These are phyloP conservation scores for Phaeosphaeriaceae sp. DNA, from an alignment of 2,329 filamentous ascomycete genomes.

Conservation along the genomic window DNA sequence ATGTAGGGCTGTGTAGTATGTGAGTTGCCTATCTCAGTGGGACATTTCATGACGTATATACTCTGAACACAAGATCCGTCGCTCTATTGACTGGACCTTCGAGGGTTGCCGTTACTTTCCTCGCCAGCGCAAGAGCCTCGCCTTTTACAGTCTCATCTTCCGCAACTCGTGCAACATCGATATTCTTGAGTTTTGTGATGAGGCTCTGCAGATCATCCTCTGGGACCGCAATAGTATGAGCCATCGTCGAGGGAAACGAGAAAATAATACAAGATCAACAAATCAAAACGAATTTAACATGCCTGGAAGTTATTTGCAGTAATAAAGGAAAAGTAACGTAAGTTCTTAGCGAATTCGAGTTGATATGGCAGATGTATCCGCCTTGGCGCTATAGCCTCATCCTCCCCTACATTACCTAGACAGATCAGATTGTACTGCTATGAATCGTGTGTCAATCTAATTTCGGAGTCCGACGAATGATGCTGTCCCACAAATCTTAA, in stretches of 20 bases:
- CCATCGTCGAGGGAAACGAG: background rate
- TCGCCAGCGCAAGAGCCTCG: background rate
- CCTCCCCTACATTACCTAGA: no score
- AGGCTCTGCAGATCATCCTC: background rate
- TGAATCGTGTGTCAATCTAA: no score
- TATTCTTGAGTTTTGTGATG: background rate
- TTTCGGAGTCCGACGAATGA: no score
- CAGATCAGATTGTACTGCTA: no score
- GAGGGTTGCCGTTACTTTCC: slow-evolving; percentile 6
- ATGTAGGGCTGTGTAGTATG: slow-evolving; percentile 1
- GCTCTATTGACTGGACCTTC: slow-evolving; percentile 14
- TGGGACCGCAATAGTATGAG: background rate
- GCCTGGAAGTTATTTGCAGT: background rate
- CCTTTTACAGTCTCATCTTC: background rate
- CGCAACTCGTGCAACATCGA: background rate
- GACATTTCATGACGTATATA: background rate
- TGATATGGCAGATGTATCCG: no score
- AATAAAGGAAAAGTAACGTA: background rate
- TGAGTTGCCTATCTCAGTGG: background rate
- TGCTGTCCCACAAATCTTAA: background rate
- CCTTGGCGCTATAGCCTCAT: no score
- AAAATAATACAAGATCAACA: background rate
- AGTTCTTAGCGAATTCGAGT: no score
- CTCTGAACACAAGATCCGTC: slow-evolving; percentile 15
- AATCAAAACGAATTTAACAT: background rate